Base-by-base conservation (phyloP, 2,329 filamentous ascomycete species). In the Talaromyces albobiverticillius region DNA sequence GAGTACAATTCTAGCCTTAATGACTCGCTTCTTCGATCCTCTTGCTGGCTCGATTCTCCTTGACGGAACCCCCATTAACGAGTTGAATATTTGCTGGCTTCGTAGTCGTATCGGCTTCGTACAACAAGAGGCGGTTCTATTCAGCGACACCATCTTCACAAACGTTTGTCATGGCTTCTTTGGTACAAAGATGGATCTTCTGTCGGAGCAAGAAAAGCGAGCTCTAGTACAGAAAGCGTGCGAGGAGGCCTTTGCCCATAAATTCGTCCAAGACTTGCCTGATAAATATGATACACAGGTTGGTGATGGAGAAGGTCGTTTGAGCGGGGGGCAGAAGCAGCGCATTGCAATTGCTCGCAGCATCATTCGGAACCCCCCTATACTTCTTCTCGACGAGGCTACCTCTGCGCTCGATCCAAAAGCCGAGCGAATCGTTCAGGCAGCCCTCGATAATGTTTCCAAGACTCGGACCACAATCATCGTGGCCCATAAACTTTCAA, bases 311-410 rank as follows among this genome's bases (percentile, higher is more conserved):
- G 94, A 93, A 7, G 95, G 96, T 67, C 76, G 96, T 50, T 79
- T 99, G 8, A 95, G 89, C 54, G 94, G 94, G 68, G 94, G 94
- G 26, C 94, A 99, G 73, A 96, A 96, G 71, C 94, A 97, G 73
- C 89, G 94, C 62, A 94, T 97, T 65, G 92, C 92, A 11, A 96
- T 96, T 71, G 91, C 93, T 8, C 82, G 91, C 65, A 92, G 92
- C 32, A 83, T 96, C 54, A 89, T 96, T 26, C 92, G 88, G 16
- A 88, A 96, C 63, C 92, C 92, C 0, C 95, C 92, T 76, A 85
- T 99, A 64, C 79, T 99, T 2, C 81, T 99, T 0, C 85, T 99
- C 9, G 94, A 99, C 61, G 94, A 99, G 71, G 94, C 94, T 4
- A 99, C 94, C 0, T 94, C 89, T 40, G 91, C 91, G 4, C 80